Evolutionary conservation across 1,284 basidiomycete species (phyloP), one percentile per base, ranked within the genome.

Genomic region (Heimioporus punctisporus): DNA sequence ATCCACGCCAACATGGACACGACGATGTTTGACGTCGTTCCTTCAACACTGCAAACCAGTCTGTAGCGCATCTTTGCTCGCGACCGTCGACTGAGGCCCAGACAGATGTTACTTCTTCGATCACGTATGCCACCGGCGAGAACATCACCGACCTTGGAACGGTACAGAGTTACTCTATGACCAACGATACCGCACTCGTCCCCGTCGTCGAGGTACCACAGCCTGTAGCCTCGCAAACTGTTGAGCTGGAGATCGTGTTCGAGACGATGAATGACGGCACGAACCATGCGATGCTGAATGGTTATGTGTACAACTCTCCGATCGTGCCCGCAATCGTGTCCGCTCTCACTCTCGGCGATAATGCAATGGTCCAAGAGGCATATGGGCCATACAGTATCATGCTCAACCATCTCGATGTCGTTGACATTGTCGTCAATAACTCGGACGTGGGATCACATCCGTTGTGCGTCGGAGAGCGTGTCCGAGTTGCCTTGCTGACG

Each of bases 1-100:
- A 85, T 99, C 58, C 93, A 95, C 67, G 90, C 92, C 25, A 92
- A 94, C 77, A 93, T 98, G 83, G 92, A 95, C 66, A 81, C 78
- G 2, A 76, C 74, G 60, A 95, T 95, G 93, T 97, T 96, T 72
- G 95, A 97, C 70, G 76, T 64, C 0, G 77, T 95, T 19, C 93
- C 95, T 2, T 74, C 79, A 37, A 73, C 75, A 8, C 80, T 97
- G 27, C 80, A 88, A 57, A 81, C 90, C 5, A 97, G 91, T 92
- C 60, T 46, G 86, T 75, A 7, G n/a, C 21, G 24, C 42, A 24
- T 1, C 10, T 11, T 50, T 7, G 3, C 34, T 47, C 51, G 5
- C 25, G 27, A 10, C 21, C 26, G 9, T 31, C 31, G 19, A 58
- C 40, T 46, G 39, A 66, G 19, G 23, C 21, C 25, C 28, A 21